Conservation (phyloP, 148 eudicot species). For the Nyssa sinensis region DNA sequence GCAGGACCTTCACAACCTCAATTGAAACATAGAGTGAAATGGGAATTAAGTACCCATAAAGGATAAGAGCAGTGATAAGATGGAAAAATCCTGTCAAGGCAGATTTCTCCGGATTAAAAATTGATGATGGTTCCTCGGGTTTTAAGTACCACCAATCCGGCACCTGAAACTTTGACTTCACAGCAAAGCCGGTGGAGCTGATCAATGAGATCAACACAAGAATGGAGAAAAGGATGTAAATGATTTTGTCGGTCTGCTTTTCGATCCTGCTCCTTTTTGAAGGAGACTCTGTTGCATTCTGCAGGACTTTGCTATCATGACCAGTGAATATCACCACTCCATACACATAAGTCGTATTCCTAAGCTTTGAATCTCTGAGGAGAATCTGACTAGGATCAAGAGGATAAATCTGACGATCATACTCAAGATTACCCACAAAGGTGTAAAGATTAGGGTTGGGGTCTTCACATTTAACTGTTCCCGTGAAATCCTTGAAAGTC, state of each 20-base stretch:
- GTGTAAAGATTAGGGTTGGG: slow-evolving; percentile 87
- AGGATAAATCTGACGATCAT: slow-evolving; percentile 69
- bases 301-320: slow-evolving; percentile 94
- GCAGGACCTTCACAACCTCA: slow-evolving; percentile 92
- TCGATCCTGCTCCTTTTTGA: slow-evolving; percentile 88
- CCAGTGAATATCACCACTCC: slow-evolving; percentile 95
- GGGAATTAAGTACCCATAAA: slow-evolving; percentile 90
- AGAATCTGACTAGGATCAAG: slow-evolving; percentile 89
- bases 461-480: slow-evolving; percentile 71
- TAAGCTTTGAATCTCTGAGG: slow-evolving; percentile 87
- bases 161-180: slow-evolving; percentile 50
- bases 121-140: slow-evolving; percentile 33
- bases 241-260: slow-evolving; percentile 85
- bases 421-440: slow-evolving; percentile 92
- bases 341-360: slow-evolving; percentile 75
- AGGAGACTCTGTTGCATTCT: slow-evolving; percentile 80
- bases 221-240: slow-evolving; percentile 72
- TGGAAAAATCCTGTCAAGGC: slow-evolving; percentile 62
- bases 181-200: slow-evolving; percentile 77
- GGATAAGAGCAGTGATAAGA: slow-evolving; percentile 80
- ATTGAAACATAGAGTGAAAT: slow-evolving; percentile 93
- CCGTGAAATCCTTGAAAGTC: slow-evolving; percentile 57
- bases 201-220: slow-evolving; percentile 80
- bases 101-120: slow-evolving; percentile 55
- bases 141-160: slow-evolving; percentile 81